A percentile compares a stretch with the other conserved stretches of the same genome.
phyloP scores from a whole-genome alignment of 1,284 basidiomycete species.

The Cryptococcus wingfieldii region DNA sequence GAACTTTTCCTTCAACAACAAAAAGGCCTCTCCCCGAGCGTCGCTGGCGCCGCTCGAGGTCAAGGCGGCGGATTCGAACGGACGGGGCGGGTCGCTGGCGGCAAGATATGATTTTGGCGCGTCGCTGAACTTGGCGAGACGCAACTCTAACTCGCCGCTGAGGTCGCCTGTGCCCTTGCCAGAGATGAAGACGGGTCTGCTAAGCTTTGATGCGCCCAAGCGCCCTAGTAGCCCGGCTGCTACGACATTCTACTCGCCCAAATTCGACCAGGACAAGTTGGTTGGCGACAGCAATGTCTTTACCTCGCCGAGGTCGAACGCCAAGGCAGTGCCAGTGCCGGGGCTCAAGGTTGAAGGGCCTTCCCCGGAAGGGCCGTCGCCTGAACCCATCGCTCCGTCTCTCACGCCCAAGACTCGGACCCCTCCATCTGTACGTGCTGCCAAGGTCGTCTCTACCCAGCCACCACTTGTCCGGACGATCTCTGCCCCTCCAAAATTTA shows the following conservation, averaged over 20 bases:
- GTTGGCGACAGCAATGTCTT: constrained; percentile 14
- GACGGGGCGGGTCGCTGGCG: constrained; percentile 34
- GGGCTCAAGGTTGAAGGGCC: constrained; percentile 22
- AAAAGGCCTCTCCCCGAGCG: not conserved
- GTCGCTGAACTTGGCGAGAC: constrained; percentile 48
- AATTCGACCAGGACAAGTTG: constrained; percentile 8
- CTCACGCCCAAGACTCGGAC: constrained; percentile 3
- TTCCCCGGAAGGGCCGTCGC: constrained; percentile 18
- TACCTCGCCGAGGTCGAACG: constrained; percentile 4
- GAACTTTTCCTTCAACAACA: constrained; percentile 1
- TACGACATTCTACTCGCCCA: constrained; percentile 43
- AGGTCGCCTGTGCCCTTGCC: constrained; percentile 17
- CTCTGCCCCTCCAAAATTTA: constrained; percentile 18
- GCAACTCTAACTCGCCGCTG: constrained; percentile 34
- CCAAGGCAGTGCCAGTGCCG: constrained; percentile 11
- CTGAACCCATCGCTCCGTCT: not conserved
- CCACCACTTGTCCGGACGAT: constrained; percentile 5
- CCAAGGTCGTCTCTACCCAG: constrained; percentile 2
- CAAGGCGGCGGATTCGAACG: constrained; percentile 20
- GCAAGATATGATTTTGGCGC: constrained; percentile 54
- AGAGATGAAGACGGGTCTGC: constrained; percentile 31
- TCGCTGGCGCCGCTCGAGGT: constrained; percentile 2
- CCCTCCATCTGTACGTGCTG: constrained; percentile 2
- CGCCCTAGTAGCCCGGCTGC: constrained; percentile 20
- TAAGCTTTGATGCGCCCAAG: constrained; percentile 17